Evolutionary conservation across 768 basidiomycete genomes (phyloP).

Genomic region (Tylopilus vinaceipallidus): DNA sequence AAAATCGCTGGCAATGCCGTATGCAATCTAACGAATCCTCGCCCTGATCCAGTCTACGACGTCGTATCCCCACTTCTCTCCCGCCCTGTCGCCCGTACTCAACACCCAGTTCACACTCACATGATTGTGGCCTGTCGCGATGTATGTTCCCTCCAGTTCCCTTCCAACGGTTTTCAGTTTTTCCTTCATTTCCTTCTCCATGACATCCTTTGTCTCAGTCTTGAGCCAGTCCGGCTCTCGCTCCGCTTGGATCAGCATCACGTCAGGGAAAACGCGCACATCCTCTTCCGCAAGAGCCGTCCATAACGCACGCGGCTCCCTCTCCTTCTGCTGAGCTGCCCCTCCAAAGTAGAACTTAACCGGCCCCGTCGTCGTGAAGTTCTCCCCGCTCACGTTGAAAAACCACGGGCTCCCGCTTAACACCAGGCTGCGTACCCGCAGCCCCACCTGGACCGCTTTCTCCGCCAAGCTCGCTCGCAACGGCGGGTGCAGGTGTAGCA

Average conservation of each 20-base stretch:
- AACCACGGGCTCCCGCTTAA: slow-evolving; percentile 47
- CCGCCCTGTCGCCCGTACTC: slow-evolving; percentile 52
- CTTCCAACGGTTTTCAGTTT: slow-evolving; percentile 29
- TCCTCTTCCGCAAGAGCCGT: slow-evolving; percentile 33
- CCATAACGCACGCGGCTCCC: slow-evolving; percentile 43
- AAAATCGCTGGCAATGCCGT: neutral
- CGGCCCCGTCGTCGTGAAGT: slow-evolving; percentile 24
- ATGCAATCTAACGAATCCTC: slow-evolving; percentile 2
- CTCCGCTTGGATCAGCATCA: slow-evolving; percentile 51
- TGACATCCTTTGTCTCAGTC: slow-evolving; percentile 34
- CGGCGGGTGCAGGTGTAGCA: slow-evolving; percentile 38
- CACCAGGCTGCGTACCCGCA: slow-evolving; percentile 42
- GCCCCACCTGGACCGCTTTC: slow-evolving; percentile 17
- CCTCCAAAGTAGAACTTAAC: slow-evolving; percentile 34
- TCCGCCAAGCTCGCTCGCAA: slow-evolving; percentile 34
- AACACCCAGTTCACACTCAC: slow-evolving; percentile 53
- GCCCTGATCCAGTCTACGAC: slow-evolving; percentile 37
- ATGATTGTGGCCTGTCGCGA: slow-evolving; percentile 60
- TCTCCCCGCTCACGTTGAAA: slow-evolving; percentile 28
- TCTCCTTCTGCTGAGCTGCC: slow-evolving; percentile 40
- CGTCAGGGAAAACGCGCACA: slow-evolving; percentile 42
- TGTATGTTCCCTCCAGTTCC: slow-evolving; percentile 27
- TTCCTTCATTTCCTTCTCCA: slow-evolving; percentile 39
- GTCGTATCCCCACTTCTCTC: slow-evolving; percentile 60
- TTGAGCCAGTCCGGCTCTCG: slow-evolving; percentile 49